phyloP scores from a whole-genome alignment of 164 flowering plant genomes.

The grape (Vitis vinifera) region ASM3070453v1 NC_081819.1:20054501-20055000 shows the following conservation, averaged over 20 bases:
- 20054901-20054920: too few relatives aligned
- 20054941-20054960: slow-evolving; percentile 43
- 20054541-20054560: slow-evolving; percentile 2
- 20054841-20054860: slow-evolving; percentile 13
- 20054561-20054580: not conserved
- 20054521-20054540: slow-evolving; percentile 5
- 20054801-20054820: not conserved
- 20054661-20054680: slow-evolving; percentile 50
- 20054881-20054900: slow-evolving; percentile 1
- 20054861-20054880: slow-evolving; percentile 14
- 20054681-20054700: slow-evolving; percentile 24
- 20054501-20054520: not conserved
- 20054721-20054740: not conserved
- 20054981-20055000: too few relatives aligned
- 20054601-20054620: slow-evolving; percentile 46
- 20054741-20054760: too few relatives aligned
- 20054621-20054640: slow-evolving; percentile 17
- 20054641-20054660: slow-evolving; percentile 46
- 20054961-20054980: slow-evolving; percentile 32
- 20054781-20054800: slow-evolving; percentile 13
- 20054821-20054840: not conserved
- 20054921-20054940: slow-evolving; percentile 19
- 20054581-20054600: slow-evolving; percentile 23
- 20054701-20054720: slow-evolving; percentile 17
- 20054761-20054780: slow-evolving; percentile 5